Conservation (phyloP, 2,329 filamentous ascomycete genomes). For the Colletotrichum caudatum region DNA sequence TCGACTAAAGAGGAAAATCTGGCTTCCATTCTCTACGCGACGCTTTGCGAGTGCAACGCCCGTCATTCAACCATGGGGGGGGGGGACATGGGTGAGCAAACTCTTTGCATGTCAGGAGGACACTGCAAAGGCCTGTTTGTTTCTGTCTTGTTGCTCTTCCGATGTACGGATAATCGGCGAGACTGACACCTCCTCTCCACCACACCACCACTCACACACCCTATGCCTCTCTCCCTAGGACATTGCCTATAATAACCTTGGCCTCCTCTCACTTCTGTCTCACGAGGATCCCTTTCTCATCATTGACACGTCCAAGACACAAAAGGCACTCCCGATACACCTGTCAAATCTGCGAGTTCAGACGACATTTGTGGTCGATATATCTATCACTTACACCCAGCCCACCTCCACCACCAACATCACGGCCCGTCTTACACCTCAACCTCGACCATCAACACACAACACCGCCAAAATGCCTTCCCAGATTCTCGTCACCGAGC, state of each 20-base stretch:
- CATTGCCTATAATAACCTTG: constrained; percentile 37
- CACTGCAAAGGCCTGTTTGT: constrained; percentile 25
- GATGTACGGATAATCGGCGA: constrained; percentile 10
- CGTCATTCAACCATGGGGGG: constrained; percentile 34
- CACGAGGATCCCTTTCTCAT: background rate
- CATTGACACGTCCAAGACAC: constrained; percentile 37
- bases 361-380: constrained; percentile 21
- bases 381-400: constrained; percentile 35
- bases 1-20: constrained; percentile 2
- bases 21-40: background rate
- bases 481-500: constrained; percentile 62
- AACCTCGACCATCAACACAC: constrained; percentile 5
- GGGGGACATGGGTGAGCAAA: background rate
- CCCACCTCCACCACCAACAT: background rate
- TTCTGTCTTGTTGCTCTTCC: background rate
- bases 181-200: constrained; percentile 22
- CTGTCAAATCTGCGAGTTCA: constrained; percentile 27
- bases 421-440: background rate
- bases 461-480: constrained; percentile 52
- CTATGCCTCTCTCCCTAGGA: constrained; percentile 10
- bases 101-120: constrained; percentile 39
- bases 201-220: constrained; percentile 15
- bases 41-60: constrained; percentile 33
- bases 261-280: constrained; percentile 22
- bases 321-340: background rate